phyloP scores from a whole-genome alignment of 2,329 filamentous ascomycete species.

The Bipolaris bicolor region DNA sequence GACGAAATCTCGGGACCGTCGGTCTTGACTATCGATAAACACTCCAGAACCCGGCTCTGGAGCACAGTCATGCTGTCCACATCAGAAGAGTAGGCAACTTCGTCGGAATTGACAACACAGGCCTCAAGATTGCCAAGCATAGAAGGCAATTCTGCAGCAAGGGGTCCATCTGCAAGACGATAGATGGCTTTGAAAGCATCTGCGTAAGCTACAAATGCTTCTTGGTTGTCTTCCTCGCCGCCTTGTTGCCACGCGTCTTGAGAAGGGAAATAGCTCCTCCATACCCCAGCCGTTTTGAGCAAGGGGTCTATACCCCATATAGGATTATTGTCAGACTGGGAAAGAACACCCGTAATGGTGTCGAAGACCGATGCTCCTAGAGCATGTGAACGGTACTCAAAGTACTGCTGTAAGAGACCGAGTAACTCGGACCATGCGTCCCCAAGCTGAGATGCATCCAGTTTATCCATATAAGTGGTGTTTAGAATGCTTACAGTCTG shows the following conservation, averaged over 20 bases:
- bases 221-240: conserved; percentile 66
- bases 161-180: conserved; percentile 68
- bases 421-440: conserved; percentile 78
- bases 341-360: conserved; percentile 50
- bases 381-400: conserved; percentile 48
- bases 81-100: conserved; percentile 72
- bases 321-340: conserved; percentile 32
- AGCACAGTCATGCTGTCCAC: conserved; percentile 74
- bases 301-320: conserved; percentile 34
- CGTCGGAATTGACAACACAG: conserved; percentile 72
- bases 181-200: conserved; percentile 79
- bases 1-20: conserved; percentile 69
- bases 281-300: conserved; percentile 42
- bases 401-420: conserved; percentile 65
- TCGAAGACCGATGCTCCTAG: conserved; percentile 53
- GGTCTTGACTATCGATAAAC: conserved; percentile 70
- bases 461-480: conserved; percentile 75
- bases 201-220: conserved; percentile 84
- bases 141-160: conserved; percentile 67
- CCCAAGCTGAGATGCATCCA: conserved; percentile 71
- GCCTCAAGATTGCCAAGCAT: conserved; percentile 74
- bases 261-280: conserved; percentile 44
- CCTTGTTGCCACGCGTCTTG: conserved; percentile 28
- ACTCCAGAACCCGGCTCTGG: conserved; percentile 72
- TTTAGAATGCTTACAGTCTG: conserved; percentile 61